Percentiles rank a stretch among this genome's conserved stretches.
phyloP scores from a whole-genome alignment of 2,329 filamentous ascomycete genomes.

The Fusarium cyanostomum region DNA sequence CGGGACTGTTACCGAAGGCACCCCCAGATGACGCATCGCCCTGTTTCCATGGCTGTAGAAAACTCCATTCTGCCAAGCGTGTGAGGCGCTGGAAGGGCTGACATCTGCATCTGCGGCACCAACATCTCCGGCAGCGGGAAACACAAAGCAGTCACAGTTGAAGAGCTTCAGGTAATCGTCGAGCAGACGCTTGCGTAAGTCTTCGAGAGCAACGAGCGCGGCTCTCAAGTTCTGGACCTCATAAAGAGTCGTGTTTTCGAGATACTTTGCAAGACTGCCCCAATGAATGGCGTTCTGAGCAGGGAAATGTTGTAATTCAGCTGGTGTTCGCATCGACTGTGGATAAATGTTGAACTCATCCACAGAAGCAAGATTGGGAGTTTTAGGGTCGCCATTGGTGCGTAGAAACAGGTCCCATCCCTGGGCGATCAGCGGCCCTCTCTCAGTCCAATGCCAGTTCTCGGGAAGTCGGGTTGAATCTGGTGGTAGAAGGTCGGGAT shows the following conservation, averaged over 20 bases:
- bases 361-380: constrained; percentile 48
- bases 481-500: constrained; percentile 52
- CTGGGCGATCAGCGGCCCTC: neutral
- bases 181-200: constrained; percentile 54
- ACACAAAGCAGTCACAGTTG: constrained; percentile 56
- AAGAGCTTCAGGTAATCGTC: constrained; percentile 60
- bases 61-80: constrained; percentile 54
- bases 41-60: constrained; percentile 64
- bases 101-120: constrained; percentile 58
- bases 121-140: constrained; percentile 61
- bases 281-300: constrained; percentile 18
- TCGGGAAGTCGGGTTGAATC: constrained; percentile 41
- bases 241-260: constrained; percentile 46
- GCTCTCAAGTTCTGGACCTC: constrained; percentile 53
- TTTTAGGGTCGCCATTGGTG: neutral
- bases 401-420: neutral
- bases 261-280: neutral
- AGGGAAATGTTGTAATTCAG: constrained; percentile 9
- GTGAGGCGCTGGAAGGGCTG: constrained; percentile 24
- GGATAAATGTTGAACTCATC: constrained; percentile 52
- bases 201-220: constrained; percentile 58
- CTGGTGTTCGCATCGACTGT: constrained; percentile 10
- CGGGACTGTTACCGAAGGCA: constrained; percentile 62
- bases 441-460: constrained; percentile 57
- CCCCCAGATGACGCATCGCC: constrained; percentile 62